Evolutionary conservation across 2,329 filamentous ascomycete species (phyloP), one percentile per base, ranked within the genome.

Genomic region (Aspergillus carbonarius): DNA sequence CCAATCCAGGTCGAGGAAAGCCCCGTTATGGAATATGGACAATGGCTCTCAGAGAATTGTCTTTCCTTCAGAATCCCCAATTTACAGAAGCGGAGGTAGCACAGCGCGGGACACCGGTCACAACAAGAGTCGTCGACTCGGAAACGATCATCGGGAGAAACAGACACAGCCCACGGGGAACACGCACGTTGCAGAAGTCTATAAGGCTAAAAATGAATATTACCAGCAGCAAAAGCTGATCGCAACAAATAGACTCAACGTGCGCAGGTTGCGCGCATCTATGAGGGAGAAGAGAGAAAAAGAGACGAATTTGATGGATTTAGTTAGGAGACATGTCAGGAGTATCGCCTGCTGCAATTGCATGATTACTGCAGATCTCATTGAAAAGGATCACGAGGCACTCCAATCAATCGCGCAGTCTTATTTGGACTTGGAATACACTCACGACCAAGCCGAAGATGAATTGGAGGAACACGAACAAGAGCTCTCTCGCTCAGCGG

Each of bases 381-480:
- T 69, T 25, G 27, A 59, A n/a, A 18, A 46, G 9, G 56, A 63
- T 20, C 65, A 65, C 40, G 61, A 68, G 20, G 42, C 58, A n/a
- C 60, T 69, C 12, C 64, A 68, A 54, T 49, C 51, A 6, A 59
- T 58, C 4, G 65, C 64, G 15, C 60, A 64, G 5, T 61, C 63
- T 17, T 71, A 72, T 49, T 55, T 66, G 50, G 58, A 55, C 5
- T 57, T 68, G 37, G 71, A 73, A 55, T 56, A 60, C 20, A 61
- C 60, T 10, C 70, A 70, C 42, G 58, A 68, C 23, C 39, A 63
- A n/a, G 53, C 61, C 4, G 71, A 74, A 54, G 65, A 68, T 18
- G 59, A 64, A n/a, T 52, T 73, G 34, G 65, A 65, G 42, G 57
- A 59, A n/a, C 57, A 67, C n/a, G 70, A 74, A 44, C 66, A 63